Conservation (phyloP, 2,329 filamentous ascomycete species). For the Fusarium torreyae region DNA sequence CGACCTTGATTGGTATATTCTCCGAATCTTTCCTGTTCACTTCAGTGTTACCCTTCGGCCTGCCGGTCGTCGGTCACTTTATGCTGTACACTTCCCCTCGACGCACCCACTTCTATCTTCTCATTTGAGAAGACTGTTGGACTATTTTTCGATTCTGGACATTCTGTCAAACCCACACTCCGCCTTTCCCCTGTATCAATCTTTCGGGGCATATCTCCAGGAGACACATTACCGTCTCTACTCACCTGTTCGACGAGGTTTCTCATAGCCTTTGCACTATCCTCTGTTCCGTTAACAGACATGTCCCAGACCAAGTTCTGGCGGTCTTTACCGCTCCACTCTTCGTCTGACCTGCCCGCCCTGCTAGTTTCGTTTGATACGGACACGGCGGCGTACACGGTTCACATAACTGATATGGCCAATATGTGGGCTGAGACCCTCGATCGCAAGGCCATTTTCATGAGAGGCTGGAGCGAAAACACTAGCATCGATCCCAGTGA, state of each 20-base stretch:
- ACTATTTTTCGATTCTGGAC: neutral
- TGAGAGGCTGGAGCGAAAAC: conserved; percentile 72
- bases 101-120: neutral
- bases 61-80: neutral
- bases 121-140: neutral
- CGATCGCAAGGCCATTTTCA: conserved; percentile 72
- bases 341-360: conserved; percentile 65
- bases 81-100: conserved; percentile 4
- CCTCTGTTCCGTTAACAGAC: neutral
- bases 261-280: neutral
- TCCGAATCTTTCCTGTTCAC: conserved; percentile 7
- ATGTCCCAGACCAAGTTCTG: conserved; percentile 59
- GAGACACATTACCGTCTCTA: neutral
- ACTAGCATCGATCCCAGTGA: conserved; percentile 82
- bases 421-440: conserved; percentile 81
- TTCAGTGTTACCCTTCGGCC: neutral
- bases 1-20: conserved; percentile 16
- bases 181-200: neutral
- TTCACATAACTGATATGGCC: conserved; percentile 80
- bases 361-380: conserved; percentile 76
- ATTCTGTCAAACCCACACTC: neutral
- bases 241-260: neutral
- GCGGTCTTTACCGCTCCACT: conserved; percentile 63
- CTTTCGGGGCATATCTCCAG: neutral
- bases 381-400: conserved; percentile 69